Base-by-base conservation (phyloP, 139 green algal species). In the Chlamydomonas sp. region DNA sequence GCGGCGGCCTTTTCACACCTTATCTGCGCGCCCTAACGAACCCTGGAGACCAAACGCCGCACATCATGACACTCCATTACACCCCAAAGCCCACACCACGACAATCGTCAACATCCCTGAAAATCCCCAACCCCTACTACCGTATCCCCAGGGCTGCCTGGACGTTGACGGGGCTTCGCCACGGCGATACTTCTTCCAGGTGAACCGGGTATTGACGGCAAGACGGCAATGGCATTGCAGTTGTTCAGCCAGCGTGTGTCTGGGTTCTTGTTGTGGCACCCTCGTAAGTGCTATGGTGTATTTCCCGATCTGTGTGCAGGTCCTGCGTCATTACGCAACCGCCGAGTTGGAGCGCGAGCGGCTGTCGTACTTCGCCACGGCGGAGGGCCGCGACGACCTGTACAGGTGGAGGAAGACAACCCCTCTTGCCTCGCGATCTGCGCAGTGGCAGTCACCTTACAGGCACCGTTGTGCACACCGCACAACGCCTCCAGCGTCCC, bases 111-210 rank as follows among this genome's bases (percentile, higher is more conserved):
- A 75, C 68, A 75, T 75, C 15, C 15, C 15, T 75, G 68, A 75
- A 17, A 17, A 49, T 49, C 75, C 75, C 58, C 15, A n/a, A 17
- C 68, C 68, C 68, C 17, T n/a, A 75, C 5, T 61, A 15, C 4
- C n/a, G 20, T 78, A 6, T 60, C 72, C 64, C 63, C 88, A 89
- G 63, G 97, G 95, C 7, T 94, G 93, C 12, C 77, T 99, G 78
- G 98, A 99, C 86, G 79, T 99, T 3, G 85, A 71, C 3, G 95
- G 95, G 16, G 95, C 92, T 18, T 95, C 94, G 0, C 98, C 98
- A 0, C 84, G 97, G 20, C 92, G 96, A 15, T 97, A 95, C 88
- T 96, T 99, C 78, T 99, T 99, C 88, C 91, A 99, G 94, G 94
- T 96, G n/a, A n/a, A 68, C 15, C 12, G 16, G 2, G 15, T 49